phyloP scores from a whole-genome alignment of 345 rosid genomes.

The Brassica napus region Da-Ae NC_063441.1:17607501-17608000 shows the following conservation, averaged over 20 bases:
- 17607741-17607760: conserved; percentile 88
- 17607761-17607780: conserved; percentile 77
- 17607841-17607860: conserved; percentile 3
- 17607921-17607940: background rate
- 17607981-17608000: conserved; percentile 3
- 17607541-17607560: conserved; percentile 51
- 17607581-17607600: conserved; percentile 48
- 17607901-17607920: too few species aligned
- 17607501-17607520: conserved; percentile 76
- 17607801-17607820: conserved; percentile 58
- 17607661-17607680: conserved; percentile 48
- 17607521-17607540: conserved; percentile 81
- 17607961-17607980: conserved; percentile 1
- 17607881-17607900: background rate
- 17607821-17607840: conserved; percentile 7
- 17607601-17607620: conserved; percentile 39
- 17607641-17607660: conserved; percentile 50
- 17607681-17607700: conserved; percentile 61
- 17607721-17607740: conserved; percentile 58
- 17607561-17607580: conserved; percentile 49
- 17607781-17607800: conserved; percentile 50
- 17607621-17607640: conserved; percentile 52
- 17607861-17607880: background rate
- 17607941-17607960: background rate
- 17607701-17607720: conserved; percentile 51